Evolutionary conservation across 345 rosid species (phyloP), one percentile per base, ranked within the genome.

Genomic region (Brassica incana): DNA sequence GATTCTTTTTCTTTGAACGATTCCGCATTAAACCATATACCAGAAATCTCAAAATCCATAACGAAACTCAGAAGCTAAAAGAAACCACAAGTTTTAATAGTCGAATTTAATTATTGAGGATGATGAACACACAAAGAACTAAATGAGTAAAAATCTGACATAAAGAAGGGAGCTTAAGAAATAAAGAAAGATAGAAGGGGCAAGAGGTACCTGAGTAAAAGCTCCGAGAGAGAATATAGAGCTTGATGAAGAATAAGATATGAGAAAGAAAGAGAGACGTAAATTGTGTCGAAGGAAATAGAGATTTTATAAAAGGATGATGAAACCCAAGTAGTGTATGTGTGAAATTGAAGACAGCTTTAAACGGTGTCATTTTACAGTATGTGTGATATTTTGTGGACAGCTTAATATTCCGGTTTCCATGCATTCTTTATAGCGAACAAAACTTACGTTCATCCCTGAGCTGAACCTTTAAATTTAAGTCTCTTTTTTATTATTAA

Each of bases 301-400:
- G 35, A 60, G 85, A 69, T 16, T 73, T 79, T 23, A 23, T 23
- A 23, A 73, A 33, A 67, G 40, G 81, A 36, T 36, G 81, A 56
- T 38, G 81, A 52, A 30, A 63, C 5, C 25, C 65, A 71, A 66
- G 25, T 23, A 23, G 25, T 23, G 77, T 72, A 73, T 72, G 78
- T 64, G 74, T 73, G 82, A 67, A 74, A 74, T 79, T 67, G 78
- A 79, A 73, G 82, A 79, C 82, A 16, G 73, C 74, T 0, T 20
- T 15, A 73, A 67, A 74, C 75, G 87, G 32, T 4, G 83, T 40
- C 88, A 85, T 78, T 76, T 23, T 23, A 23, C 32, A 29, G 32
- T 29, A 29, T 0, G 32, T 29, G 32, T 83, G 63, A 72, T 72
- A 14, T 29, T 79, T 73, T 79, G 82, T 73, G 82, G 78, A 79